Base-by-base conservation (phyloP, 2,329 filamentous ascomycete species). In the Exserohilum rostratum region DNA sequence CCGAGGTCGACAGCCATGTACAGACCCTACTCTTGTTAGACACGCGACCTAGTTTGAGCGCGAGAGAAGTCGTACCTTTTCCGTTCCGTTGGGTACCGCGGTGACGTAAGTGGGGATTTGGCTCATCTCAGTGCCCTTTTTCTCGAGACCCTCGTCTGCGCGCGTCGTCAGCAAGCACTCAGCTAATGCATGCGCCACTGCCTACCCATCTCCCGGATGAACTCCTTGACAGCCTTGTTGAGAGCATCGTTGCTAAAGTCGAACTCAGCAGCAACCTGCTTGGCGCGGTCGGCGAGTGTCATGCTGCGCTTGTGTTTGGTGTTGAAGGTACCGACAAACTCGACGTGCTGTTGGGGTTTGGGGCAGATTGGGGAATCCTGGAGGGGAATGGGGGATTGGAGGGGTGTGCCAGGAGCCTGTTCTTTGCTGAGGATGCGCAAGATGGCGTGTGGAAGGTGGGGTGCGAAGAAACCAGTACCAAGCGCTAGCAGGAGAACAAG, bases 41-140 rank as follows among this genome's bases (percentile, higher is more conserved):
- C 2, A 9, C 18, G 1, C n/a, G 15, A 22, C 10, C 15, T 11
- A 5, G 25, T 3, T 6, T 13, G 20, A 27, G 47, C 13, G 37
- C 17, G 33, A 45, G 96, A 10, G 96, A 78, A 96, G 92, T 67
- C 67, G 35, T 79, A 93, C 92, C 88, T 97, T 96, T 79, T 99
- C 95, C 3, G 93, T 97, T 67, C 95, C 95, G 83, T 98, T 95
- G 72, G 95, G 95, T 25, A 98, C 93, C 31, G 87, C 89, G 1
- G 95, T 98, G 64, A 99, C 93, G 77, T 96, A 99, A 37, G 93
- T 96, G 6, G 95, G 95, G 70, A 99, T 98, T 80, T 98, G 95
- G 79, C 90, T 93, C 80, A 99, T 79, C 65, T 89, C 92, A 29
- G 90, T 88, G 58, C 88, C 88, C 66, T 93, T 87, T 68, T 88